Evolutionary conservation across 2,329 filamentous ascomycete genomes (phyloP), one percentile per base, ranked within the genome.

Genomic region (Hypomyces rosellus): DNA sequence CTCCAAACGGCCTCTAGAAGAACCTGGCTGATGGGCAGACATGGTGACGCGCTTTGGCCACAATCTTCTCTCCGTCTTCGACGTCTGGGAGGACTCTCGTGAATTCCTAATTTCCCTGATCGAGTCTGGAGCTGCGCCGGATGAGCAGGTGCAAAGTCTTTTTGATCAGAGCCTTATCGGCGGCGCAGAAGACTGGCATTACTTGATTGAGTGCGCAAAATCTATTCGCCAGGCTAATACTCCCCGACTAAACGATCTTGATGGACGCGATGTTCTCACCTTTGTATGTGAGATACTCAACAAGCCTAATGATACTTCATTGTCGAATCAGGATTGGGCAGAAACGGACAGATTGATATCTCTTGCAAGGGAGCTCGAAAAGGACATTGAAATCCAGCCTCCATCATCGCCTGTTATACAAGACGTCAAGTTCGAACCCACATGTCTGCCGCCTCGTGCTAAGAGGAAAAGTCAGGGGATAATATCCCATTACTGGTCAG

Each of bases 341-440:
- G 55, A 63, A 43, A 71, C 69, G 4, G 69, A 71, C 49, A 59
- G 63, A 22, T 55, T 69, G 16, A 69, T 70, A 46, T 53, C 58
- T 20, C 54, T 56, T 37, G 65, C 63, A 11, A 62, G 60, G 54
- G 54, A 54, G 18, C 55, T 67, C 9, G 61, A 64, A 49, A 48
- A 43, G 18, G 57, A 64, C 39, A 45, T 58, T 5, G 48, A 54
- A 34, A 55, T 55, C 44, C 49, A 36, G 34, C 50, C 57, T 22
- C 54, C 59, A 22, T 43, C n/a, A 20, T 22, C 39, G 3, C 18
- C 16, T 13, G 34, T 15, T 34, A 8, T 3, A 1, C 42, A 34
- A 13, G 18, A 20, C 15, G 9, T 4, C 3, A n/a, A 25, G 12
- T 14, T 22, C 11, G 41, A 15, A 34, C 9, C n/a, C n/a, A 12